Evolutionary conservation across 768 basidiomycete genomes (phyloP).

Genomic region (Sporobolomyces roseus): DNA sequence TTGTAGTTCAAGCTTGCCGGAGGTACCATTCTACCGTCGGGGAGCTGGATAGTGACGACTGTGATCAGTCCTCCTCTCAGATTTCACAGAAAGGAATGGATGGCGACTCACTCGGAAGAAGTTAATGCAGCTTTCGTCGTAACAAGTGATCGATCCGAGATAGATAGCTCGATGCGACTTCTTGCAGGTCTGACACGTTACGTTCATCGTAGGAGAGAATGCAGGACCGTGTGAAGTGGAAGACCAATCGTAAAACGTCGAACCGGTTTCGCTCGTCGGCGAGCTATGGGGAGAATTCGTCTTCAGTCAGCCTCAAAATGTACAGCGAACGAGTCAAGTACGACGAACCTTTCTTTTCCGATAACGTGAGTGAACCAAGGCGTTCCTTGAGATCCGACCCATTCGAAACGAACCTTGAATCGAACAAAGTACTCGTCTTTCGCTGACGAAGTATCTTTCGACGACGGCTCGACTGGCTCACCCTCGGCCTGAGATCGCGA

Average conservation of each 20-base stretch:
- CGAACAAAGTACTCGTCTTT: slow-evolving; percentile 9
- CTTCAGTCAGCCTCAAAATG: too few relatives aligned
- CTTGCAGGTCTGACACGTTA: not conserved
- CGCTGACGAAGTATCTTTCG: not conserved
- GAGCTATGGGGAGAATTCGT: too few relatives aligned
- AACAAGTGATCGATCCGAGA: slow-evolving; percentile 15
- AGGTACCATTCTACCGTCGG: not conserved
- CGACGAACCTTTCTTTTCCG: slow-evolving; percentile 10
- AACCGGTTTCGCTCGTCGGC: too few relatives aligned
- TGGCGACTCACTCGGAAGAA: slow-evolving; percentile 32
- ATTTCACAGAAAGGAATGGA: too few relatives aligned
- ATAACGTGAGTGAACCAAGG: slow-evolving; percentile 35
- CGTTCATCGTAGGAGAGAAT: too few relatives aligned
- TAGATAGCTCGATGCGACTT: slow-evolving; percentile 2
- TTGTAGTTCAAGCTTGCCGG: slow-evolving; percentile 4
- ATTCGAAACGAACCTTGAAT: slow-evolving; percentile 39
- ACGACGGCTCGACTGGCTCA: slow-evolving; percentile 13
- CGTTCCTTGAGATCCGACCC: slow-evolving; percentile 32
- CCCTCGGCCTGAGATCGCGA: slow-evolving; percentile 31
- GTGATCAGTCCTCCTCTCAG: not conserved
- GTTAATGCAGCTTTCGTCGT: slow-evolving; percentile 28
- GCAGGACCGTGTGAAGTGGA: too few relatives aligned
- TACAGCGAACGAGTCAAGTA: not conserved
- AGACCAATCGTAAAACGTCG: too few relatives aligned
- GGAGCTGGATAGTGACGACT: slow-evolving; percentile 6